Evolutionary conservation across 768 basidiomycete genomes (phyloP).

Genomic region (Pulveroboletus frians): DNA sequence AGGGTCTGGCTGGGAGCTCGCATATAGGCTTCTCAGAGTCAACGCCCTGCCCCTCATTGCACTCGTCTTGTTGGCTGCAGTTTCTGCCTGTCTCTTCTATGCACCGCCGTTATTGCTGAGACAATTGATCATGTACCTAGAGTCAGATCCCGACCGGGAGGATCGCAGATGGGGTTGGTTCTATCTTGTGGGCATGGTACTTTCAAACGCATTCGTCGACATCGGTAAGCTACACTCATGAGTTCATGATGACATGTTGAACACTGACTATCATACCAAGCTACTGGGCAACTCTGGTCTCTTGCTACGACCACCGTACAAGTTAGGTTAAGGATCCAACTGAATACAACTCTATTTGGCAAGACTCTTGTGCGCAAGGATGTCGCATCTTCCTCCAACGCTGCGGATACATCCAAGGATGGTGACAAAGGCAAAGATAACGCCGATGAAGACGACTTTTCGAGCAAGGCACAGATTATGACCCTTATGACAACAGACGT

Average conservation of each 20-base stretch:
- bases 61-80: slow-evolving; percentile 47
- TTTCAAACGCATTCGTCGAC: slow-evolving; percentile 39
- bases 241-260: background rate
- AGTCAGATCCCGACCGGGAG: slow-evolving; percentile 52
- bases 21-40: slow-evolving; percentile 54
- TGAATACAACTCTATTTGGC: slow-evolving; percentile 79
- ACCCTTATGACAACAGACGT: slow-evolving; percentile 95
- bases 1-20: slow-evolving; percentile 62
- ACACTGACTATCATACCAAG: slow-evolving; percentile 31
- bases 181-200: slow-evolving; percentile 50
- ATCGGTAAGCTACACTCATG: slow-evolving; percentile 33
- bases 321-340: slow-evolving; percentile 63
- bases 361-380: slow-evolving; percentile 88
- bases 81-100: slow-evolving; percentile 64
- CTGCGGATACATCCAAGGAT: slow-evolving; percentile 23
- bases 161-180: slow-evolving; percentile 72
- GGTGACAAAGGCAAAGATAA: slow-evolving; percentile 12
- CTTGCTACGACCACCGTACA: slow-evolving; percentile 65
- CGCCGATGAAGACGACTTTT: slow-evolving; percentile 49
- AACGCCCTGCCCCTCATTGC: slow-evolving; percentile 41
- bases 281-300: slow-evolving; percentile 68
- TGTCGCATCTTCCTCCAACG: slow-evolving; percentile 57
- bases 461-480: slow-evolving; percentile 80
- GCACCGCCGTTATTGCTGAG: slow-evolving; percentile 56
- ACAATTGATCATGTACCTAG: slow-evolving; percentile 57